Evolutionary conservation across 768 basidiomycete species (phyloP), one percentile per base, ranked within the genome.

Genomic region (Suillus subluteus): DNA sequence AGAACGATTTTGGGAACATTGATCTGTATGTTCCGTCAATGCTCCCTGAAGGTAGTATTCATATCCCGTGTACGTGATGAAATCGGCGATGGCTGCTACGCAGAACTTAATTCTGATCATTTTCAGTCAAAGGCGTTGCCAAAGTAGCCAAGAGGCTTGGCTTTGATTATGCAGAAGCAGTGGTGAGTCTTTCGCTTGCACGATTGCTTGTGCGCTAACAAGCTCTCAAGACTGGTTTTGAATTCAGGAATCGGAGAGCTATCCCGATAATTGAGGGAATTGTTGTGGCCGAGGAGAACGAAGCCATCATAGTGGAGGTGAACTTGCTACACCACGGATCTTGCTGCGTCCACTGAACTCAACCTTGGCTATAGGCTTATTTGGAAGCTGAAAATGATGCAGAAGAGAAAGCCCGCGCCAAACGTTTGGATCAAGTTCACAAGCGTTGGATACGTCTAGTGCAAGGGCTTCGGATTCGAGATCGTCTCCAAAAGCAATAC

Each of bases 1-100:
- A 94, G 80, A 99, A 99, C 73, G 88, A 90, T 69, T 99, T 97
- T 75, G 97, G 97, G 21, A 99, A 98, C 76, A 92, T 99, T 69
- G 97, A 99, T 79, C 79, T 99, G 32, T 99, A 97, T 76, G 94
- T 93, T 32, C 91, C 94, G 37, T 90, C 94, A 4, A 99, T 99
- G 98, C 83, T 99, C 38, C 98, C 98, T 2, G 79, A 76, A 62
- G 98, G 98, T 23, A 94, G 87, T 6, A 90, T 82, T 2, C 95
- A 98, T 79, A 81, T 99, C 23, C 94, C 96, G n/a, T 94, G 96
- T 96, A 73, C 80, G 94, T 85, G 32, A 63, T 32, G 23, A 38
- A 43, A 61, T 18, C 59, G 13, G 65, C 72, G 73, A 63, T 54
- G 67, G 30, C 38, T 61, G 35, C 50, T 67, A 40, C 50, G 64